Evolutionary conservation across 495 filamentous ascomycete species (phyloP).

Genomic region (Lineolata rhizophorae): DNA sequence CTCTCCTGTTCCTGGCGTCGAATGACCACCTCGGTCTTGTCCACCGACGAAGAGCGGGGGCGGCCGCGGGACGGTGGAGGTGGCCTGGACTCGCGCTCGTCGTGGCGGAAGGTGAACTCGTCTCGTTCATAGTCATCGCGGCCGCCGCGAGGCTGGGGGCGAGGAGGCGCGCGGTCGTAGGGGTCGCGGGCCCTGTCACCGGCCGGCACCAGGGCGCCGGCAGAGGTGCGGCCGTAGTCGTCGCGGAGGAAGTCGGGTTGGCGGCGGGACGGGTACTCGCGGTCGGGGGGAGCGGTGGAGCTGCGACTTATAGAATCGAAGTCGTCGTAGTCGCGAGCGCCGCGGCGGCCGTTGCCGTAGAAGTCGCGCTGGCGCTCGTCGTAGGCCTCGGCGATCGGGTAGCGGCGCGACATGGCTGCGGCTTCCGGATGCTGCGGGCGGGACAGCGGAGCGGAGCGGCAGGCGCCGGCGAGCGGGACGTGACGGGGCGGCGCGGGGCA

Average conservation of each 20-base stretch:
- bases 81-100: too few relatives aligned
- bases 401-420: too few relatives aligned
- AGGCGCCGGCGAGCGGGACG: too few relatives aligned
- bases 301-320: constrained; percentile 16
- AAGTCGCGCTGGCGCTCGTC: constrained; percentile 25
- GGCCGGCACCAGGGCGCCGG: constrained; percentile 26
- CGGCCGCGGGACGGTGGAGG: background rate
- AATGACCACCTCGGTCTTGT: constrained; percentile 12
- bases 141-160: constrained; percentile 4
- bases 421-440: too few relatives aligned
- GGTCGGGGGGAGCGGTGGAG: constrained; percentile 2
- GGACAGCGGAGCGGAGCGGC: too few relatives aligned
- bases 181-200: too few relatives aligned
- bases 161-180: background rate
- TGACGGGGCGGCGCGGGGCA: too few relatives aligned
- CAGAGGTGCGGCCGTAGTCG: constrained; percentile 24
- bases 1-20: constrained; percentile 13
- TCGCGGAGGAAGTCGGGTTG: constrained; percentile 32
- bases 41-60: constrained; percentile 1
- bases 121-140: constrained; percentile 7
- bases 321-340: constrained; percentile 16
- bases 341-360: constrained; percentile 16
- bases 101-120: constrained; percentile 15
- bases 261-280: constrained; percentile 12
- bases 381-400: constrained; percentile 20